Evolutionary conservation across 73 alveolate species (phyloP).

Genomic region (Uronychia setigera): DNA sequence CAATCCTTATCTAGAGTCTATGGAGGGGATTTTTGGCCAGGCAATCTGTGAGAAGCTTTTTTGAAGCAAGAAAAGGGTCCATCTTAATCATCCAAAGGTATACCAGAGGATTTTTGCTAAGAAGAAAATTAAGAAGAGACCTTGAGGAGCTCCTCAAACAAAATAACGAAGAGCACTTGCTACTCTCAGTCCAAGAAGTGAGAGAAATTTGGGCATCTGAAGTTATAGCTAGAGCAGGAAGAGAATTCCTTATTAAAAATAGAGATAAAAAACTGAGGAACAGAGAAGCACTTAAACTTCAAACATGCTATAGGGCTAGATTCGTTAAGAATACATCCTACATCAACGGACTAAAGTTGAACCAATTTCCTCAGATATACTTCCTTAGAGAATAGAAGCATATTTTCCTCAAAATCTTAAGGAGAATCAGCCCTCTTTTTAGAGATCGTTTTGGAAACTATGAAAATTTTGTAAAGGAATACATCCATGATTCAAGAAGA

Average conservation of each 20-base stretch:
- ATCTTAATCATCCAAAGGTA: slow-evolving; percentile 9
- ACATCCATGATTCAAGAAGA: no score
- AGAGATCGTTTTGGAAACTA: no score
- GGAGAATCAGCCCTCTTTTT: slow-evolving; percentile 7
- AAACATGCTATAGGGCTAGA: slow-evolving; percentile 41
- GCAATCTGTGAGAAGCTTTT: background rate
- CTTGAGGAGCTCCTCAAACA: slow-evolving; percentile 15
- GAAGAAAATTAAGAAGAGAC: slow-evolving; percentile 14
- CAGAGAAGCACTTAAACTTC: slow-evolving; percentile 33
- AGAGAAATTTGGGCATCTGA: slow-evolving; percentile 27
- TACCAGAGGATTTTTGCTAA: slow-evolving; percentile 27
- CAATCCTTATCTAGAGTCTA: slow-evolving; percentile 24
- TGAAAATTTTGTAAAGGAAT: no score
- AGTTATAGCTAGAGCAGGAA: slow-evolving; percentile 9
- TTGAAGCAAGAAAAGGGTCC: background rate
- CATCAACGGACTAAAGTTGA: slow-evolving; percentile 27
- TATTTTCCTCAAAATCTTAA: background rate
- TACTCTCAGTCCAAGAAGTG: slow-evolving; percentile 14
- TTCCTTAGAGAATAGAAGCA: slow-evolving; percentile 8
- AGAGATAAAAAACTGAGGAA: background rate
- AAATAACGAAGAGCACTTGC: slow-evolving; percentile 7
- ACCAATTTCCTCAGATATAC: slow-evolving; percentile 31
- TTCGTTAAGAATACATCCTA: slow-evolving; percentile 18
- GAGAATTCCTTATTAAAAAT: slow-evolving; percentile 19
- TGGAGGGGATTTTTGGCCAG: slow-evolving; percentile 33